A percentile compares a stretch with the other conserved stretches of the same genome.
Conservation (phyloP, 805 yeast species). For the Suhomyces canberraensis region DNA sequence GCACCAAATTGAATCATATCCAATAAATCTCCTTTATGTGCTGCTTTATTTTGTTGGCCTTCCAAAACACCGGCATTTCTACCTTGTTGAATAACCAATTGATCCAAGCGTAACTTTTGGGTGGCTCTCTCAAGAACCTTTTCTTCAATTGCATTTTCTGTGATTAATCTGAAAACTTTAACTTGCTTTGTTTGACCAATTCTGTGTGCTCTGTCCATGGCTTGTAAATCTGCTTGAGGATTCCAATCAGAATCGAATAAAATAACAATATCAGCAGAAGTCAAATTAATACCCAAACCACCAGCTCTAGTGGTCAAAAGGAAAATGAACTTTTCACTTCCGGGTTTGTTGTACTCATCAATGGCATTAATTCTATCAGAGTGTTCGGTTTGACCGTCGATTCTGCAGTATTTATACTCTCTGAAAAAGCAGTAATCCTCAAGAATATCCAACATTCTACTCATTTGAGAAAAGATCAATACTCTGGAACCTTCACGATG, state of each 20-base stretch:
- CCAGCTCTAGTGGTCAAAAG: conserved; percentile 84
- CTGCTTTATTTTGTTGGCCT: conserved; percentile 36
- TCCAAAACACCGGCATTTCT: conserved; percentile 36
- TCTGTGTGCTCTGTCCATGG: conserved; percentile 88
- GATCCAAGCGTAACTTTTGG: conserved; percentile 74
- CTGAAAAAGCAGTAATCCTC: conserved; percentile 78
- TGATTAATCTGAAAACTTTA: conserved; percentile 70
- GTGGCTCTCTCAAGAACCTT: conserved; percentile 80
- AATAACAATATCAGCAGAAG: conserved; percentile 76
- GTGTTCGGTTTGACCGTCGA: conserved; percentile 82
- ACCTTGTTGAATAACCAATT: conserved; percentile 80
- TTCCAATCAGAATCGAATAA: conserved; percentile 84
- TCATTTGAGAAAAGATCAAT: conserved; percentile 79
- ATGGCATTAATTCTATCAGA: conserved; percentile 71
- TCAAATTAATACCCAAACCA: conserved; percentile 81
- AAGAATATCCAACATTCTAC: conserved; percentile 72
- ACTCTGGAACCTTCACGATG: conserved; percentile 73
- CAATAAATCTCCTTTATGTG: conserved; percentile 67
- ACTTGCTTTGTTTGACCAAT: conserved; percentile 86
- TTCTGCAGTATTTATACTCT: conserved; percentile 68
- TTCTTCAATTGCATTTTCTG: conserved; percentile 82
- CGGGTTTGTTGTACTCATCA: conserved; percentile 78
- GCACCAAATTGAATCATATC: conserved; percentile 87
- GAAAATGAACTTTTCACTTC: conserved; percentile 67
- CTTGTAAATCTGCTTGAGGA: conserved; percentile 86